phyloP scores from a whole-genome alignment of 2,329 filamentous ascomycete species.

The Fusarium nelsonii region DNA sequence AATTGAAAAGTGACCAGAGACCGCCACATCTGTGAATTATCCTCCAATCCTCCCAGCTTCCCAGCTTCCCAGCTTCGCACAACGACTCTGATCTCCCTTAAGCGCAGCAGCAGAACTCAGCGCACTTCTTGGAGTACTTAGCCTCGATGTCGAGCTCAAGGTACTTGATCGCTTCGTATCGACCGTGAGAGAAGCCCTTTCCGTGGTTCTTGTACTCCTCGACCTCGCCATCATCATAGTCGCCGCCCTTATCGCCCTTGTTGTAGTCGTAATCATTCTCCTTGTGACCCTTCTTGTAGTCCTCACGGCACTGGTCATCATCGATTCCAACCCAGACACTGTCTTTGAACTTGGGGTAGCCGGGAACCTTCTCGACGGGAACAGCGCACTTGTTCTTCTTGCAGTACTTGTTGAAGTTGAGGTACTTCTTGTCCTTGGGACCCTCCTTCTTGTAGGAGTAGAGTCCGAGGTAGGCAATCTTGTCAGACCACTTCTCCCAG shows the following conservation, averaged over 20 bases:
- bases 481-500: slow-evolving; percentile 28
- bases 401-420: slow-evolving; percentile 41
- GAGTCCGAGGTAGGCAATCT: slow-evolving; percentile 34
- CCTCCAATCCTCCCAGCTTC: not conserved
- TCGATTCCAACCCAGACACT: slow-evolving; percentile 37
- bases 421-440: slow-evolving; percentile 24
- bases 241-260: not conserved
- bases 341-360: slow-evolving; percentile 30
- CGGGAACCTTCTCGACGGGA: slow-evolving; percentile 34
- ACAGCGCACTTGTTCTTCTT: slow-evolving; percentile 34
- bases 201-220: slow-evolving; percentile 1
- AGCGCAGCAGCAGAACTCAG: slow-evolving; percentile 31
- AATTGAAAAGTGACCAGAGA: slow-evolving; percentile 10
- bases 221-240: not conserved
- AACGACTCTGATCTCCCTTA: not conserved
- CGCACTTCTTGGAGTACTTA: slow-evolving; percentile 30
- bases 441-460: slow-evolving; percentile 18
- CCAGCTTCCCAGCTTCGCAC: not conserved
- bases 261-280: not conserved
- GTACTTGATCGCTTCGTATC: slow-evolving; percentile 17
- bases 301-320: slow-evolving; percentile 33
- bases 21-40: slow-evolving; percentile 1
- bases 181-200: not conserved
- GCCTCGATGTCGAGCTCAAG: slow-evolving; percentile 24
- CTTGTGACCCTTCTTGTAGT: slow-evolving; percentile 1